Conservation (phyloP, 2,329 filamentous ascomycete species). For the Grosmannia serpens region DNA sequence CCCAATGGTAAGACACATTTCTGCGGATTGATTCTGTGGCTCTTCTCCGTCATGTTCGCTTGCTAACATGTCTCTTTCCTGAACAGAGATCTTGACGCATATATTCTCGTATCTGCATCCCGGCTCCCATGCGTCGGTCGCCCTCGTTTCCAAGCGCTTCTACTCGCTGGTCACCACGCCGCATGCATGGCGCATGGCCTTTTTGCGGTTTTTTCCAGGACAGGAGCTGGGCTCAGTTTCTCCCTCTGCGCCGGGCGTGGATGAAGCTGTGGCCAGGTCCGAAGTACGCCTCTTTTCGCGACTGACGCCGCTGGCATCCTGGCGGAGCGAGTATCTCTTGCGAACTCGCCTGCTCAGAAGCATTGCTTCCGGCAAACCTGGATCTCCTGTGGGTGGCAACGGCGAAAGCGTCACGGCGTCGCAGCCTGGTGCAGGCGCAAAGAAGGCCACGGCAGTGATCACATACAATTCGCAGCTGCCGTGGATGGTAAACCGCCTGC, state of each 20-base stretch:
- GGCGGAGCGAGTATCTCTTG: slow-evolving; percentile 91
- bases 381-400: slow-evolving; percentile 19
- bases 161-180: slow-evolving; percentile 79
- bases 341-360: slow-evolving; percentile 75
- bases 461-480: slow-evolving; percentile 80
- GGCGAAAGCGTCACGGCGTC: slow-evolving; percentile 28
- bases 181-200: slow-evolving; percentile 88
- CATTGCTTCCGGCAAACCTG: slow-evolving; percentile 69
- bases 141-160: slow-evolving; percentile 79
- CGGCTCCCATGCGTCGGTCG: slow-evolving; percentile 68
- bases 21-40: too few species aligned
- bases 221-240: slow-evolving; percentile 31
- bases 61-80: not conserved
- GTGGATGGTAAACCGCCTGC: slow-evolving; percentile 66
- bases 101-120: slow-evolving; percentile 83
- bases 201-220: slow-evolving; percentile 80
- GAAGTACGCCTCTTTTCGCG: slow-evolving; percentile 73
- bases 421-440: slow-evolving; percentile 36
- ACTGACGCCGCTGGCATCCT: slow-evolving; percentile 74
- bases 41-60: too few species aligned
- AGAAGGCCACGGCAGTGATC: slow-evolving; percentile 60
- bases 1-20: slow-evolving; percentile 68
- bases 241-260: not conserved
- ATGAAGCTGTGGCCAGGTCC: slow-evolving; percentile 42
- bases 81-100: slow-evolving; percentile 78